Conservation (phyloP, 2,329 filamentous ascomycete genomes). For the Alternaria conjuncta region DNA sequence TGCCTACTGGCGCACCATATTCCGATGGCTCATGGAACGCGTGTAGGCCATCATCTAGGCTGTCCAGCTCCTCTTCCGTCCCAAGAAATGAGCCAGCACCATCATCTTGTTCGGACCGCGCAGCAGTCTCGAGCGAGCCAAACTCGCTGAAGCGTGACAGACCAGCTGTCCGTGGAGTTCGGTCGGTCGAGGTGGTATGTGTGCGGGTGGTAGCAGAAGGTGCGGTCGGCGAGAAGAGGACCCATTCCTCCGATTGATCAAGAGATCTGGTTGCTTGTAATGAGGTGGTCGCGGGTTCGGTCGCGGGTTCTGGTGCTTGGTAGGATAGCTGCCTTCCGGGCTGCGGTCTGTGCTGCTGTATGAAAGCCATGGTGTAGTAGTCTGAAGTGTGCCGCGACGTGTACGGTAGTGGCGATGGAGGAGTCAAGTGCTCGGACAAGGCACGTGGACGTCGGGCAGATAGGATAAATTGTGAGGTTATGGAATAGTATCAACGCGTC, state of each 20-base stretch:
- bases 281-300: slow-evolving; percentile 38
- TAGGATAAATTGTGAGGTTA: slow-evolving; percentile 5
- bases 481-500: slow-evolving; percentile 5
- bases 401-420: slow-evolving; percentile 17
- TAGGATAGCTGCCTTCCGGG: slow-evolving; percentile 44
- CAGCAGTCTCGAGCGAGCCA: slow-evolving; percentile 75
- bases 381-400: slow-evolving; percentile 10
- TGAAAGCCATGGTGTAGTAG: slow-evolving; percentile 44
- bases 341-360: slow-evolving; percentile 48
- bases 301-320: slow-evolving; percentile 32
- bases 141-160: slow-evolving; percentile 80
- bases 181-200: slow-evolving; percentile 69
- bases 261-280: slow-evolving; percentile 55
- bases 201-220: slow-evolving; percentile 73
- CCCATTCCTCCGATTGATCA: slow-evolving; percentile 89
- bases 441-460: slow-evolving; percentile 23
- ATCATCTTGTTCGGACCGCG: slow-evolving; percentile 59
- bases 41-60: slow-evolving; percentile 87
- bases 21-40: slow-evolving; percentile 75
- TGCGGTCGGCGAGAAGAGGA: slow-evolving; percentile 77
- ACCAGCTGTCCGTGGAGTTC: slow-evolving; percentile 69
- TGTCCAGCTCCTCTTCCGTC: slow-evolving; percentile 77
- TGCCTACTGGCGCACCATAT: slow-evolving; percentile 50
- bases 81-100: slow-evolving; percentile 52
- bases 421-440: slow-evolving; percentile 22